phyloP scores from a whole-genome alignment of 2,329 filamentous ascomycete genomes.

The Fusarium redolens region DNA sequence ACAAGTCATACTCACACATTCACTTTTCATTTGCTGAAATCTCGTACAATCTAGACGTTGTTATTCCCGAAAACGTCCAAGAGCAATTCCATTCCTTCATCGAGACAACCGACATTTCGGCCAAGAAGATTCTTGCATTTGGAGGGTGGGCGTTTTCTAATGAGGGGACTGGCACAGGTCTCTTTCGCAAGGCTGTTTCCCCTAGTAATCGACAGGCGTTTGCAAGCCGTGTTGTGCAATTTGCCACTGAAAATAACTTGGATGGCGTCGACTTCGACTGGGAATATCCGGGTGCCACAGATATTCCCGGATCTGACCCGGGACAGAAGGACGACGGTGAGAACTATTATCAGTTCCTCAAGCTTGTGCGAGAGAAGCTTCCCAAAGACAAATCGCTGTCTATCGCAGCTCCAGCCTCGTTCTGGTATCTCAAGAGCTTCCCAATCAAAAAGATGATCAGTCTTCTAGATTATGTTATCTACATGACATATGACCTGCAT shows the following conservation, averaged over 20 bases:
- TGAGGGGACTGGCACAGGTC: too few relatives aligned
- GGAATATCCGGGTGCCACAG: slow-evolving; percentile 51
- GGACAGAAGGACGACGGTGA: slow-evolving; percentile 13
- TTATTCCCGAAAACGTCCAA: too few relatives aligned
- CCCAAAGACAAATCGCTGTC: slow-evolving; percentile 15
- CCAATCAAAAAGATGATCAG: slow-evolving; percentile 16
- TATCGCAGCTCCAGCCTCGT: slow-evolving; percentile 24
- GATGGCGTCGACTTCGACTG: slow-evolving; percentile 57
- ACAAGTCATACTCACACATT: too few relatives aligned
- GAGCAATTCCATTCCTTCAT: too few relatives aligned
- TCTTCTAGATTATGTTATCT: slow-evolving; percentile 11
- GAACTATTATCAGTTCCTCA: slow-evolving; percentile 15
- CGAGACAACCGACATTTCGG: too few relatives aligned
- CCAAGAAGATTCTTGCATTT: too few relatives aligned
- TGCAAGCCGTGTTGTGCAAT: slow-evolving; percentile 40
- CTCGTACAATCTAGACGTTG: too few relatives aligned
- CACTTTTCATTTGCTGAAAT: too few relatives aligned
- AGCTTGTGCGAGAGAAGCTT: neutral
- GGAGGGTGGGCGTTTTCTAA: too few relatives aligned
- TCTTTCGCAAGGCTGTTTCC: slow-evolving; percentile 3
- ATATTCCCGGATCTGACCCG: slow-evolving; percentile 24
- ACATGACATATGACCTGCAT: slow-evolving; percentile 16
- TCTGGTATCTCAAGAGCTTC: slow-evolving; percentile 27
- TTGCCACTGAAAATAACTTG: slow-evolving; percentile 51
- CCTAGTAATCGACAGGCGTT: slow-evolving; percentile 50